Percentiles rank a stretch among this genome's conserved stretches.
These are phyloP conservation scores for Kodamaea fukazawae DNA, from an alignment of 805 yeast genomes.

Conservation along the genomic window DNA sequence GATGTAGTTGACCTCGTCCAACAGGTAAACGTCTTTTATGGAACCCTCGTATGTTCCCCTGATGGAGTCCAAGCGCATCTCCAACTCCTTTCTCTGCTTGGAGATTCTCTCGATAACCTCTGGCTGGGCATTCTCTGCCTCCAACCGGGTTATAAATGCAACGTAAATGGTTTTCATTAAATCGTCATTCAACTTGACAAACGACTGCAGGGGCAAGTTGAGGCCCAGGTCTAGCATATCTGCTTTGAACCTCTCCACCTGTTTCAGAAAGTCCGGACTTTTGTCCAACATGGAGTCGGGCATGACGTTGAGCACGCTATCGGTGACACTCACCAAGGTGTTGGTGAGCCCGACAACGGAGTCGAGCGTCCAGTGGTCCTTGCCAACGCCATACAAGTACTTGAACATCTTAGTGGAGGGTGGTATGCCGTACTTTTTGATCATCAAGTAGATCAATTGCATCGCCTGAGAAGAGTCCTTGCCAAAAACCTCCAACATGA, in stretches of 20 bases:
- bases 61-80: constrained; percentile 6
- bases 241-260: constrained; percentile 15
- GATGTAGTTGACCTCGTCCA: constrained; percentile 21
- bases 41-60: constrained; percentile 7
- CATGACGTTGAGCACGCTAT: constrained; percentile 2
- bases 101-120: constrained; percentile 1
- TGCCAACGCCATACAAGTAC: constrained; percentile 18
- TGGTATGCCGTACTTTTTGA: constrained; percentile 24
- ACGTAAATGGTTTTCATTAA: constrained; percentile 15
- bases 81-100: constrained; percentile 7
- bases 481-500: constrained; percentile 14
- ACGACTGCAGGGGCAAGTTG: constrained; percentile 6
- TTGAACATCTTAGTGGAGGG: constrained; percentile 30
- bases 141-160: constrained; percentile 14
- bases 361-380: constrained; percentile 1
- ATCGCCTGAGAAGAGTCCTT: background rate
- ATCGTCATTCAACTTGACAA: constrained; percentile 22
- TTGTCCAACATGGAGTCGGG: constrained; percentile 1
- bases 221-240: background rate
- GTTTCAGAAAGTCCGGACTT: constrained; percentile 7
- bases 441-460: constrained; percentile 18
- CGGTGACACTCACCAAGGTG: constrained; percentile 2
- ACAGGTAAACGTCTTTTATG: constrained; percentile 14
- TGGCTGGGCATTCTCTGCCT: constrained; percentile 1
- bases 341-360: constrained; percentile 1